Conservation (phyloP, 1,284 basidiomycete genomes). For the Ganoderma lucidum region DNA sequence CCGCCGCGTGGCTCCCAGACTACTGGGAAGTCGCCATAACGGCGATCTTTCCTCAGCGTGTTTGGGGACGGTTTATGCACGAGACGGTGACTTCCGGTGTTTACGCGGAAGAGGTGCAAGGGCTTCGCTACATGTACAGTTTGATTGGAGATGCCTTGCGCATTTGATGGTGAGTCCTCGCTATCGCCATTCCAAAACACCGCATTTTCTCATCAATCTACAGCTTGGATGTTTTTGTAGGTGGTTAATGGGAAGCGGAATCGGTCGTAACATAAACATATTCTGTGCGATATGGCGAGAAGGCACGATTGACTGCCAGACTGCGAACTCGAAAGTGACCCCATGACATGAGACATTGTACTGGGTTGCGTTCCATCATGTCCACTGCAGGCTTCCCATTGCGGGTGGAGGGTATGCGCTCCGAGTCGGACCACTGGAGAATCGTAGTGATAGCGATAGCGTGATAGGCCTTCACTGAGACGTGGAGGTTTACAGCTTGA, state of each 20-base stretch:
- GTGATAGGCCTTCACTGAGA: no score
- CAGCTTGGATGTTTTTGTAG: not conserved
- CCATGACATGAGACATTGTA: no score
- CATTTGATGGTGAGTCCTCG: not conserved
- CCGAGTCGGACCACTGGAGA: no score
- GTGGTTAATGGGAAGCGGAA: not conserved
- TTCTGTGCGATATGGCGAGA: no score
- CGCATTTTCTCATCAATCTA: not conserved
- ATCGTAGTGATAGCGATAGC: no score
- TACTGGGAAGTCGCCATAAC: slow-evolving; percentile 15
- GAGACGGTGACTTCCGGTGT: slow-evolving; percentile 11
- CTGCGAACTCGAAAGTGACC: no score
- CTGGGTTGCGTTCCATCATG: no score
- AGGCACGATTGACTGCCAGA: no score
- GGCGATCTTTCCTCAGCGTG: not conserved
- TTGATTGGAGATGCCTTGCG: not conserved
- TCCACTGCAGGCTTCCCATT: no score
- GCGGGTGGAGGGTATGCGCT: no score
- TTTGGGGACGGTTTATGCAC: slow-evolving; percentile 18
- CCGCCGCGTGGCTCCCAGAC: not conserved
- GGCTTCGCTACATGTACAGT: slow-evolving; percentile 3
- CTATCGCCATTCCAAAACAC: not conserved
- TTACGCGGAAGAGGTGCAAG: slow-evolving; percentile 6
- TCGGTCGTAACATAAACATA: no score
- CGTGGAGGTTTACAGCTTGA: no score